Evolutionary conservation across 2,329 filamentous ascomycete species (phyloP), one percentile per base, ranked within the genome.

Genomic region (Didymella lethalis): DNA sequence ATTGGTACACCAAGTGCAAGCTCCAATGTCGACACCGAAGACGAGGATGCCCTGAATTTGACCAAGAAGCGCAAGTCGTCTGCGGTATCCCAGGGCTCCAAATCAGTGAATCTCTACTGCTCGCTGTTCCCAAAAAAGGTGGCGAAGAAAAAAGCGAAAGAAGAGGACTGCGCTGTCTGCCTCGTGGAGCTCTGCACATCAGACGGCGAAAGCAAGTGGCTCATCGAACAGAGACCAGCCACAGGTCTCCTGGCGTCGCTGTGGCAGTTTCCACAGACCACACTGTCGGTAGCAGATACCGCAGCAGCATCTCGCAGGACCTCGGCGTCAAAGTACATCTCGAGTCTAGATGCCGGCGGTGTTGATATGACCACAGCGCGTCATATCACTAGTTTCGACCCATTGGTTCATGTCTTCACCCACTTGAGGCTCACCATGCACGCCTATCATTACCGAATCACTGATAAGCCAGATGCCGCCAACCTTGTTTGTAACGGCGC

Each of bases 351-450:
- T 16, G 47, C 58, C 12, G 60, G 51, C 50, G 48, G 43, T 16
- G n/a, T 54, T n/a, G 65, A 68, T 41, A 55, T 65, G 60, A 64
- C 47, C 41, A 58, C 62, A 44, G 65, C 64, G 2, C 44, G 53
- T 50, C 57, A 65, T 59, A 60, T 70, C 3, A 49, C 54, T 16
- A 66, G 67, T 48, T 63, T 73, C 18, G 69, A 68, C 16, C 65
- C 70, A 53, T 61, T 76, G 41, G 65, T 71, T 16, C 75, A 77
- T 59, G 64, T 77, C 20, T 77, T 77, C 51, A 74, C 64, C 29
- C 75, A 77, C 53, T 57, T 77, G 26, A 71, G 63, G 51, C 66
- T 77, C 5, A 75, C 70, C 20, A 77, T 77, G 74, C 68, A 76
- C 46, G 67, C 71, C 36, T 67, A 74, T 62, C 64, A 59, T 16